Conservation (phyloP, 176 grass and related monocot species). For the Aegilops tauschii region DNA sequence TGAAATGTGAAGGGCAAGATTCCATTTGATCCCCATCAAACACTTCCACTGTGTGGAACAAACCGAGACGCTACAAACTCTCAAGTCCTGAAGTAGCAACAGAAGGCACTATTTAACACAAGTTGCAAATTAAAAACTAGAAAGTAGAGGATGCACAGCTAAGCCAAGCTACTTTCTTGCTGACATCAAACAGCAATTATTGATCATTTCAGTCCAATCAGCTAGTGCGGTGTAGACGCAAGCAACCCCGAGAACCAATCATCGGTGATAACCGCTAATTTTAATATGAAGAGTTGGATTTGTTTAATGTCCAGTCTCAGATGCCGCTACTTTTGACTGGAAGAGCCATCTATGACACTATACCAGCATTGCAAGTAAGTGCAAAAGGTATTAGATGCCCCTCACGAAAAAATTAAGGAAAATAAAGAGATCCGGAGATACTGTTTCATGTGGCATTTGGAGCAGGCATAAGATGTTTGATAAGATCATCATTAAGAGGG, state of each 20-base stretch:
- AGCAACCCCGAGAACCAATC: slow-evolving; percentile 29
- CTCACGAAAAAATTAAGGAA: no score
- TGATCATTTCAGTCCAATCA: slow-evolving; percentile 33
- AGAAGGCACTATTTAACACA: neutral
- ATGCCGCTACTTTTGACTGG: slow-evolving; percentile 24
- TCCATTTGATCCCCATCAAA: slow-evolving; percentile 41
- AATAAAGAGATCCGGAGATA: neutral
- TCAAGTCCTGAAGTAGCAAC: slow-evolving; percentile 17
- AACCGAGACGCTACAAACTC: slow-evolving; percentile 30
- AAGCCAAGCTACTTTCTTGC: neutral
- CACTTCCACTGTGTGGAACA: slow-evolving; percentile 20
- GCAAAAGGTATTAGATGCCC: slow-evolving; percentile 11
- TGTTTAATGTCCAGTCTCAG: neutral
- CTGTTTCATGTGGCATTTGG: slow-evolving; percentile 26
- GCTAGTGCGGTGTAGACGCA: slow-evolving; percentile 20
- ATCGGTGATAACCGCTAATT: neutral
- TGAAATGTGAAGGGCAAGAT: slow-evolving; percentile 26
- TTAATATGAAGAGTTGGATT: neutral
- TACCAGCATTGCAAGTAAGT: slow-evolving; percentile 5
- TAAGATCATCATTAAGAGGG: slow-evolving; percentile 1
- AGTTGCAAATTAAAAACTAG: slow-evolving; percentile 9
- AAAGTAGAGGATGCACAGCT: slow-evolving; percentile 9
- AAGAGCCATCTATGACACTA: slow-evolving; percentile 2
- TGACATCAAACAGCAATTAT: slow-evolving; percentile 48
- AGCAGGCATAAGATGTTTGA: slow-evolving; percentile 26